These are phyloP conservation scores for Ascomycota sp. DNA, from an alignment of 2,329 filamentous ascomycete genomes.

Conservation along the genomic window DNA sequence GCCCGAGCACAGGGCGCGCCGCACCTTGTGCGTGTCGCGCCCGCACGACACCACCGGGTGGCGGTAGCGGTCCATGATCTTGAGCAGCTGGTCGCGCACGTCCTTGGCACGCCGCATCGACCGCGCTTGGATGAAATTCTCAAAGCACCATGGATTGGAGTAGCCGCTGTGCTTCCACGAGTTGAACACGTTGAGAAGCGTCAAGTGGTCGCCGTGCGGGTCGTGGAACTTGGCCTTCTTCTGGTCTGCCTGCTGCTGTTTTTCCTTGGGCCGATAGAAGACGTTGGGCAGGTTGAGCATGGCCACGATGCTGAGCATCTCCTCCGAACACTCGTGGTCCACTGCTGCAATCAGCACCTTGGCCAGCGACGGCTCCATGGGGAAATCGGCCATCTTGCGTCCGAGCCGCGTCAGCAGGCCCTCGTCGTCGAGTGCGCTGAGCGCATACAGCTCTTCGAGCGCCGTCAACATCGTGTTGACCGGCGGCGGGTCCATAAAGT, in stretches of 20 bases:
- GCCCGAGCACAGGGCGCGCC: conserved; percentile 71
- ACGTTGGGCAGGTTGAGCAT: conserved; percentile 76
- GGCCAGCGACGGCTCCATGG: conserved; percentile 82
- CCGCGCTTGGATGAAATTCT: conserved; percentile 90
- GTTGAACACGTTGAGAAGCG: conserved; percentile 88
- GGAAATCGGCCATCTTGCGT: conserved; percentile 94
- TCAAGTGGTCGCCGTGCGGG: conserved; percentile 80
- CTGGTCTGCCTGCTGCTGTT: conserved; percentile 85
- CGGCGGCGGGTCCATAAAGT: conserved; percentile 96
- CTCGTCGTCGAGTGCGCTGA: conserved; percentile 85
- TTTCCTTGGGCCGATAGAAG: conserved; percentile 93
- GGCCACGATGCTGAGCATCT: conserved; percentile 80
- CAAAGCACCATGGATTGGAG: conserved; percentile 79
- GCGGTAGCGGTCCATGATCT: conserved; percentile 82
- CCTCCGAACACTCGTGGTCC: conserved; percentile 73
- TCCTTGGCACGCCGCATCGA: conserved; percentile 78
- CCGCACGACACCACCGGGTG: conserved; percentile 69
- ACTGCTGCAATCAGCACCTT: conserved; percentile 79
- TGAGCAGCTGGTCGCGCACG: conserved; percentile 72
- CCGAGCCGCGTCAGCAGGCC: conserved; percentile 77
- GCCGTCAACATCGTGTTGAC: conserved; percentile 96
- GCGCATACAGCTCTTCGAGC: conserved; percentile 78
- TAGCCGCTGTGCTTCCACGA: conserved; percentile 76
- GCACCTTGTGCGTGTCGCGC: conserved; percentile 64
- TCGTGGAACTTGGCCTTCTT: conserved; percentile 98